Conservation (phyloP, 805 yeast genomes). For the Candida awuae region DNA sequence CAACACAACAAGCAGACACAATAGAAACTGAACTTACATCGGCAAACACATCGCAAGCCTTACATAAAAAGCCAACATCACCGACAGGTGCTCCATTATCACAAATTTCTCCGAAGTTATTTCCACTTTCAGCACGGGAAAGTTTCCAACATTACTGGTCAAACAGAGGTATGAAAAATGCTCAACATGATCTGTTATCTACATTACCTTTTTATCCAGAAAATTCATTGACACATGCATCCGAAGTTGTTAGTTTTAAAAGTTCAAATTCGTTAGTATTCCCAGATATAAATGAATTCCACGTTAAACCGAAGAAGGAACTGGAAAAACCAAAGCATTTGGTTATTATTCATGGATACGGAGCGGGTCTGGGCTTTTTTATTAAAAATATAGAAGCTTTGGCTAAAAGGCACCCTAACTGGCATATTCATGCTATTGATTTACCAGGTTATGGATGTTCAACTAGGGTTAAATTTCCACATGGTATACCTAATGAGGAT, state of each 20-base stretch:
- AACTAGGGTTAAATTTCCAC: conserved; percentile 64
- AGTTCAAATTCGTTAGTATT: conserved; percentile 32
- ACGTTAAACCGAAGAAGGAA: conserved; percentile 36
- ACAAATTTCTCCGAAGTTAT: conserved; percentile 36
- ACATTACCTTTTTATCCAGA: conserved; percentile 52
- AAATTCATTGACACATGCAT: conserved; percentile 39
- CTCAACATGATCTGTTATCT: conserved; percentile 40
- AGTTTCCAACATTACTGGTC: conserved; percentile 45
- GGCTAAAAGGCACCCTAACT: conserved; percentile 32
- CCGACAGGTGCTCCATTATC: conserved; percentile 61
- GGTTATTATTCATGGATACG: conserved; percentile 86
- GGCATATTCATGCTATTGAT: conserved; percentile 83
- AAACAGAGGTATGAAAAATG: conserved; percentile 20
- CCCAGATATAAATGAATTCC: conserved; percentile 69
- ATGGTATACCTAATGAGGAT: conserved; percentile 29
- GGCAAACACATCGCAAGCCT: background rate
- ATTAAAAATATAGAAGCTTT: conserved; percentile 52
- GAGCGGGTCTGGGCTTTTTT: conserved; percentile 82
- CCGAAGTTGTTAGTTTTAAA: conserved; percentile 45
- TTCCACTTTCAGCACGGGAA: conserved; percentile 48
- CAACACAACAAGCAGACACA: background rate
- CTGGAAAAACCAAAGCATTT: conserved; percentile 36
- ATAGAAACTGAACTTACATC: background rate
- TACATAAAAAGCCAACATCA: conserved; percentile 45
- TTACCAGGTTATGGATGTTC: conserved; percentile 87